These are phyloP conservation scores for Alternaria infectoria DNA, from an alignment of 2,329 filamentous ascomycete genomes.

Conservation along the genomic window DNA sequence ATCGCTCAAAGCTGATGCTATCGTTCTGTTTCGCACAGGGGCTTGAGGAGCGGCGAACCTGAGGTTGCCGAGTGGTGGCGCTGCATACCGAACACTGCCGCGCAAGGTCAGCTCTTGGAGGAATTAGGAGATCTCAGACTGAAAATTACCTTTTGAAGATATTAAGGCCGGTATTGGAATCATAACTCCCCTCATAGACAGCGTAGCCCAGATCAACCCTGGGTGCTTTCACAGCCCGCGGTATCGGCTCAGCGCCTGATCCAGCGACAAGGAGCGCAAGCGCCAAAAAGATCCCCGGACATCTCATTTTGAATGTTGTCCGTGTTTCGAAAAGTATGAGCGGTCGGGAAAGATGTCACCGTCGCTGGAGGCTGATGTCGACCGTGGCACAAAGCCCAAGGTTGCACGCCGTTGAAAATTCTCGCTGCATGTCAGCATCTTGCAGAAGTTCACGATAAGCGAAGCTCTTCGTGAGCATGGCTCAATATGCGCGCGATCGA, in stretches of 20 bases:
- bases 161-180: conserved; percentile 34
- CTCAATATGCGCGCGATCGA: neutral
- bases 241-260: conserved; percentile 28
- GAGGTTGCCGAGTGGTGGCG: conserved; percentile 58
- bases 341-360: neutral
- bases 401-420: neutral
- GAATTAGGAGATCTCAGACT: too few relatives aligned
- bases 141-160: conserved; percentile 39
- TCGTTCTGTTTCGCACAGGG: conserved; percentile 52
- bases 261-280: conserved; percentile 26
- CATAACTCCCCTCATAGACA: conserved; percentile 36
- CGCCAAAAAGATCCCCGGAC: conserved; percentile 11
- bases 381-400: neutral
- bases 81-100: conserved; percentile 55
- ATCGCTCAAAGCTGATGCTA: conserved; percentile 53
- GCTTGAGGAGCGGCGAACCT: conserved; percentile 59
- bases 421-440: neutral
- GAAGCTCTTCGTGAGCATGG: neutral
- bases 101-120: neutral
- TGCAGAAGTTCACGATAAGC: neutral
- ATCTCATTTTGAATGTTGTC: neutral
- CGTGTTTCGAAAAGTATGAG: neutral
- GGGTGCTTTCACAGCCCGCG: conserved; percentile 27
- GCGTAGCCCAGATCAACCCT: conserved; percentile 43
- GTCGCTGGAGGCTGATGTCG: neutral